A percentile compares a stretch with the other conserved stretches of the same genome.
Evolutionary conservation across 1,139 yeast genomes (phyloP).

Genomic region (Yamadazyma siamensis): DNA sequence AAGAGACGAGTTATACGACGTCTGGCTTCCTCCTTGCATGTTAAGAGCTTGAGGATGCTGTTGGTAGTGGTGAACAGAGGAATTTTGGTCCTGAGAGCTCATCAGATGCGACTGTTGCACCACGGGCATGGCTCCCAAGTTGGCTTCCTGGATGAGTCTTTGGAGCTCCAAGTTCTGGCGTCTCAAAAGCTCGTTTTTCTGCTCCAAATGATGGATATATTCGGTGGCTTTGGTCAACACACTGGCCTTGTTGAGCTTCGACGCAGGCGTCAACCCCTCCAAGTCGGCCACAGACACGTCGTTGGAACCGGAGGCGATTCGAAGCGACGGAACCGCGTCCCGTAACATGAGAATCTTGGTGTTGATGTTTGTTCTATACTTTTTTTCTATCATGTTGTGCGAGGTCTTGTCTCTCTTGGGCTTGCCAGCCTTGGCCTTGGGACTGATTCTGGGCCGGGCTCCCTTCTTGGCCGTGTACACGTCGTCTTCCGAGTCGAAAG

Average conservation of each 20-base stretch:
- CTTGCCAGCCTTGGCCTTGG: slow-evolving; percentile 25
- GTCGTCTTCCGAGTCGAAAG: slow-evolving; percentile 7
- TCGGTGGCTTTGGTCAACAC: slow-evolving; percentile 88
- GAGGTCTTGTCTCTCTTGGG: slow-evolving; percentile 53
- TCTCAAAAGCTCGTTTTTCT: slow-evolving; percentile 55
- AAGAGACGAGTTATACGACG: too few relatives aligned
- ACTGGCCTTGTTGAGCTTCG: slow-evolving; percentile 83
- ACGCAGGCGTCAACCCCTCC: slow-evolving; percentile 87
- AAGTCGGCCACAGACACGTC: slow-evolving; percentile 48
- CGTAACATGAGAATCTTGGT: slow-evolving; percentile 67
- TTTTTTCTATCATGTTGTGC: slow-evolving; percentile 79
- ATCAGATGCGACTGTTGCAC: not conserved
- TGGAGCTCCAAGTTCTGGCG: slow-evolving; percentile 55
- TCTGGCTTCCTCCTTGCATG: not conserved
- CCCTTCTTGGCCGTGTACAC: slow-evolving; percentile 1
- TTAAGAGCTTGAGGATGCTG: slow-evolving; percentile 1
- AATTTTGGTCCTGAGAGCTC: not conserved
- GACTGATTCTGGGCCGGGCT: slow-evolving; percentile 2
- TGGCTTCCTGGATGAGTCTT: slow-evolving; percentile 31
- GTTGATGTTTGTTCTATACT: slow-evolving; percentile 67
- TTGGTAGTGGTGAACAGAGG: slow-evolving; percentile 2
- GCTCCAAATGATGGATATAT: slow-evolving; percentile 79
- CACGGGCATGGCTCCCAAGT: slow-evolving; percentile 9
- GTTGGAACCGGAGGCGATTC: slow-evolving; percentile 43
- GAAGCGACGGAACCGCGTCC: slow-evolving; percentile 69